Evolutionary conservation across 768 basidiomycete species (phyloP), one percentile per base, ranked within the genome.

Genomic region (Trametes villosa): DNA sequence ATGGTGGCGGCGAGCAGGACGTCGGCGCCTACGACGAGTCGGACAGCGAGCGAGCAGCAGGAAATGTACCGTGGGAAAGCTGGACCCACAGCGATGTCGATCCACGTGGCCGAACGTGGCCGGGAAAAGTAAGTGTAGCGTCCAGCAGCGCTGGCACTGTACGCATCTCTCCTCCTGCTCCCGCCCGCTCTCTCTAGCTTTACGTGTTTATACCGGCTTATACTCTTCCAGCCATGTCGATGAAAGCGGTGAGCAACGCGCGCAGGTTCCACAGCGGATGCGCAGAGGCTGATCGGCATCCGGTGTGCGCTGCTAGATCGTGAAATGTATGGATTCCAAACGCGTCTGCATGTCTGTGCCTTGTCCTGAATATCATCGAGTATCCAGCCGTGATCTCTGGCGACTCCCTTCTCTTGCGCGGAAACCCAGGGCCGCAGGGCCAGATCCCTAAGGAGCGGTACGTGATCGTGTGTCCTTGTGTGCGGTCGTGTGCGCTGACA

Each of bases 381-480:
- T 66, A 70, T 72, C 49, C 72, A 94, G 94, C 92, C 70, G 93
- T 92, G 67, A 84, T 92, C 63, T 96, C 94, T 44, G 94, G 93
- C 36, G 95, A 96, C 74, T 90, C 94, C 41, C 84, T 96, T 58
- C 82, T 96, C 58, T 78, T 97, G 54, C 87, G 94, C 74, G 88
- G 83, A 65, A 83, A 85, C 62, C 86, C 83, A 40, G 88, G 86
- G 34, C 83, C 88, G 1, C 91, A 92, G 71, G 94, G 94, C 9
- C 92, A 94, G 73, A 86, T 88, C 56, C 87, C 93, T 1, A 96
- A 96, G 78, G 94, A 97, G 76, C 84, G 92, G 94, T 91, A 65
- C 58, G 78, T 69, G 46, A 24, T 51, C 62, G n/a, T 56, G 47
- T 51, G 55, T 49, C 27, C 50, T 15, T 30, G 24, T 1, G 29